These are phyloP conservation scores for Fusarium begoniae DNA, from an alignment of 2,329 filamentous ascomycete genomes.

Conservation along the genomic window DNA sequence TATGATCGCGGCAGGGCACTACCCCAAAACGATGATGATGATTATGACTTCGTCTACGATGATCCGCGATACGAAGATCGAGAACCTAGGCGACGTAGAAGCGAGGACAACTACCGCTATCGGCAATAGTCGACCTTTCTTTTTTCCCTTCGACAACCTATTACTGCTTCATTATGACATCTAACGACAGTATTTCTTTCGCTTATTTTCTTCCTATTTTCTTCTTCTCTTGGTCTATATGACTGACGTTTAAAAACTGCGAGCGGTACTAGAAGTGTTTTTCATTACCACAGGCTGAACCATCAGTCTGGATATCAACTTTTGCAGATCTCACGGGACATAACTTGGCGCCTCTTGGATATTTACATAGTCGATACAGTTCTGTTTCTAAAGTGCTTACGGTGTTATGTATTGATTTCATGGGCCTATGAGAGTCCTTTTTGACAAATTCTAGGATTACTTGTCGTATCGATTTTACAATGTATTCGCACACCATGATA, in stretches of 20 bases:
- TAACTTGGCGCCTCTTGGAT: conserved; percentile 12
- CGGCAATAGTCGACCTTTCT: conserved; percentile 22
- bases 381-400: not conserved
- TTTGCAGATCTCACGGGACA: conserved; percentile 25
- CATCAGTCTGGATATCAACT: not conserved
- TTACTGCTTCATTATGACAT: conserved; percentile 8
- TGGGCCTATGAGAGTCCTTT: not conserved
- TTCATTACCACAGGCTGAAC: not conserved
- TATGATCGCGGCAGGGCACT: conserved; percentile 35
- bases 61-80: conserved; percentile 43
- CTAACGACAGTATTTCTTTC: conserved; percentile 12
- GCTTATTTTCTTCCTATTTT: not conserved
- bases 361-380: not conserved
- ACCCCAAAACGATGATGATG: conserved; percentile 34
- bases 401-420: not conserved
- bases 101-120: conserved; percentile 39
- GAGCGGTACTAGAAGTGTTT: not conserved
- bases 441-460: not conserved
- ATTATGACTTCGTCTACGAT: conserved; percentile 45
- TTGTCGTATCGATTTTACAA: not conserved
- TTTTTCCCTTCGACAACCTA: not conserved
- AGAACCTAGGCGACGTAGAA: conserved; percentile 35
- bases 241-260: not conserved
- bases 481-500: not conserved
- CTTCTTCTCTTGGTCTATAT: not conserved